phyloP scores from a whole-genome alignment of 2,329 filamentous ascomycete species.

The Aureobasidium pullulans region DNA sequence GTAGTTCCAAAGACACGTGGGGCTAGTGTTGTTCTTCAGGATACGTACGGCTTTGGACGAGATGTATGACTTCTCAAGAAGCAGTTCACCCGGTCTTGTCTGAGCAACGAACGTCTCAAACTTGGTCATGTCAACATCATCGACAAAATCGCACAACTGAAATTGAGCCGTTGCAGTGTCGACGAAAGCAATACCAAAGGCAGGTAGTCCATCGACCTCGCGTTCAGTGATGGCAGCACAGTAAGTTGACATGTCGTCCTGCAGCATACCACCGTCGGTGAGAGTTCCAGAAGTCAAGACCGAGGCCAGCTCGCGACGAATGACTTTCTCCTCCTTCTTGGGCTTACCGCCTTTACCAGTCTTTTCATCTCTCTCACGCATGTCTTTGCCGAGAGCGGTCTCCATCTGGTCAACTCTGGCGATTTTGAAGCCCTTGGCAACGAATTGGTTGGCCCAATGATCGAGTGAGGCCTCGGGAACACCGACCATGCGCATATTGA shows the following conservation, averaged over 20 bases:
- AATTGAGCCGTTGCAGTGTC: slow-evolving; percentile 96
- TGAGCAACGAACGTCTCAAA: slow-evolving; percentile 97
- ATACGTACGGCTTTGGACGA: slow-evolving; percentile 88
- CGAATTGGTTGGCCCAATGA: slow-evolving; percentile 96
- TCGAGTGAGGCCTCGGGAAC: slow-evolving; percentile 94
- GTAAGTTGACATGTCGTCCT: slow-evolving; percentile 95
- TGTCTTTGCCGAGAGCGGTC: slow-evolving; percentile 90
- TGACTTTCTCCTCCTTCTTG: slow-evolving; percentile 83
- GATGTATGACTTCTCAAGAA: slow-evolving; percentile 79
- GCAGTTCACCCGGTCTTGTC: slow-evolving; percentile 75
- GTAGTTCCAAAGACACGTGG: slow-evolving; percentile 92
- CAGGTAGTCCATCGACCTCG: slow-evolving; percentile 63
- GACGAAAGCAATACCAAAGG: slow-evolving; percentile 87
- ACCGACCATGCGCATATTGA: slow-evolving; percentile 99
- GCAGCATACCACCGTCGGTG: slow-evolving; percentile 92
- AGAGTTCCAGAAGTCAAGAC: slow-evolving; percentile 88
- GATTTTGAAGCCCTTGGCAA: slow-evolving; percentile 96
- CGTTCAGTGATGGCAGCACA: slow-evolving; percentile 83
- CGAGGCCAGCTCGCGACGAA: slow-evolving; percentile 80
- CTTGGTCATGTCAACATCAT: slow-evolving; percentile 88
- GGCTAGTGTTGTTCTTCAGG: slow-evolving; percentile 88
- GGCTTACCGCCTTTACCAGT: slow-evolving; percentile 44
- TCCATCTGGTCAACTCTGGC: slow-evolving; percentile 95
- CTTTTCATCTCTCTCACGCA: slow-evolving; percentile 77
- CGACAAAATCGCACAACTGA: slow-evolving; percentile 81